Percentiles rank a stretch among this genome's conserved stretches.
These are phyloP conservation scores for Melampsora americana DNA, from an alignment of 1,284 basidiomycete species.

Conservation along the genomic window DNA sequence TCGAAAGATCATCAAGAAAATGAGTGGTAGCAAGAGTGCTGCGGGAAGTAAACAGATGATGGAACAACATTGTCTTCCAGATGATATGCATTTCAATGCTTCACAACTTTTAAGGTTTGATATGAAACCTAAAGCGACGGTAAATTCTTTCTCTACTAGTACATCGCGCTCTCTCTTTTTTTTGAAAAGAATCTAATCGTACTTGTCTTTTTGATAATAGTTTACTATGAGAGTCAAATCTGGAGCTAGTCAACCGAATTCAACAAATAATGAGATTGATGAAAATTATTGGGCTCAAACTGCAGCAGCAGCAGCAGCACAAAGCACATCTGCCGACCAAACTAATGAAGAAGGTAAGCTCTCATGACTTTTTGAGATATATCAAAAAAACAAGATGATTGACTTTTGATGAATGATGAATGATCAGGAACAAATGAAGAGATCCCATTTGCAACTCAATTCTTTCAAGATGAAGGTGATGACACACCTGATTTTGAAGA, in stretches of 20 bases:
- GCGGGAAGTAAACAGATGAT: conserved; percentile 56
- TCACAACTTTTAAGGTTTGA: conserved; percentile 84
- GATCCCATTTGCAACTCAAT: conserved; percentile 86
- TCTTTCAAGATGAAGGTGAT: conserved; percentile 74
- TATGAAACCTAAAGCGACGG: conserved; percentile 89
- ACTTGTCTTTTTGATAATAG: background rate
- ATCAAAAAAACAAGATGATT: background rate
- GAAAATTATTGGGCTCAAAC: conserved; percentile 93
- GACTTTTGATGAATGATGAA: conserved; percentile 35
- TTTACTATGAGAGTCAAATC: conserved; percentile 45
- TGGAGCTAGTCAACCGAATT: conserved; percentile 16
- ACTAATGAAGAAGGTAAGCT: conserved; percentile 60
- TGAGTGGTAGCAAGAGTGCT: conserved; percentile 45
- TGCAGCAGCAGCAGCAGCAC: conserved; percentile 71
- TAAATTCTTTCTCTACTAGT: conserved; percentile 56
- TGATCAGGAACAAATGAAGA: conserved; percentile 58
- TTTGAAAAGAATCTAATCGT: conserved; percentile 46
- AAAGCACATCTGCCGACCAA: conserved; percentile 55
- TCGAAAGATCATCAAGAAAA: conserved; percentile 59
- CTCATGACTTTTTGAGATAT: background rate
- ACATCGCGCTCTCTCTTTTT: conserved; percentile 32
- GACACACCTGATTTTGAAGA: conserved; percentile 59
- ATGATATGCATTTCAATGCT: conserved; percentile 96
- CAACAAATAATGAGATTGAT: conserved; percentile 65
- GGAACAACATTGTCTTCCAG: conserved; percentile 78